These are phyloP conservation scores for Fonsecaea pedrosoi DNA, from an alignment of 2,329 filamentous ascomycete genomes.

Conservation along the genomic window DNA sequence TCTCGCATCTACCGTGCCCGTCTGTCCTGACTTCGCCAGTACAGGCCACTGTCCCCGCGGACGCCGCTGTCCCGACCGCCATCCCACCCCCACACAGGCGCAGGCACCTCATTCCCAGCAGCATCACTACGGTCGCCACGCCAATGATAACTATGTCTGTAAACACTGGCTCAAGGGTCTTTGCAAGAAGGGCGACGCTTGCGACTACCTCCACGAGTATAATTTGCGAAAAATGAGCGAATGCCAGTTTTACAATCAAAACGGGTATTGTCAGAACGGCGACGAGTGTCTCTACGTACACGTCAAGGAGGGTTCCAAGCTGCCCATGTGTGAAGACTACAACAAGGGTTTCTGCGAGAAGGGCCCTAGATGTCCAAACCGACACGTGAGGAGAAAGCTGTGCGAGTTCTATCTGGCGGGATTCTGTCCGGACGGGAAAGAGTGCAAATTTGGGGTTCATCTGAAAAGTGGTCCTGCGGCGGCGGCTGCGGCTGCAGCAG, in stretches of 20 bases:
- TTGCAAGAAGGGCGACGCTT: slow-evolving; percentile 95
- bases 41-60: slow-evolving; percentile 83
- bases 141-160: slow-evolving; percentile 74
- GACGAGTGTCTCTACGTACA: slow-evolving; percentile 96
- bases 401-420: slow-evolving; percentile 89
- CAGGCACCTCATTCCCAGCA: slow-evolving; percentile 47
- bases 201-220: slow-evolving; percentile 98
- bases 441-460: slow-evolving; percentile 81
- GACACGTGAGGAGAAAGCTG: slow-evolving; percentile 80
- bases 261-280: slow-evolving; percentile 93
- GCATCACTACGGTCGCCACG: slow-evolving; percentile 36
- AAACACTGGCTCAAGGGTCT: slow-evolving; percentile 98
- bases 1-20: slow-evolving; percentile 76
- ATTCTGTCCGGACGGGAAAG: slow-evolving; percentile 84
- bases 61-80: slow-evolving; percentile 82
- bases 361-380: slow-evolving; percentile 83
- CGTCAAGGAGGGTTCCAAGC: slow-evolving; percentile 79
- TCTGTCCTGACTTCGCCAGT: slow-evolving; percentile 84
- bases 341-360: slow-evolving; percentile 93
- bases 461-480: slow-evolving; percentile 32
- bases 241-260: slow-evolving; percentile 93
- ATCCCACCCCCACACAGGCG: slow-evolving; percentile 61
- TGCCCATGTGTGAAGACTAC: slow-evolving; percentile 87
- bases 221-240: slow-evolving; percentile 98
- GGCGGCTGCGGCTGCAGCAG: slow-evolving; percentile 16